phyloP scores from a whole-genome alignment of 2,329 filamentous ascomycete species.

The Ambrosiella xylebori region DNA sequence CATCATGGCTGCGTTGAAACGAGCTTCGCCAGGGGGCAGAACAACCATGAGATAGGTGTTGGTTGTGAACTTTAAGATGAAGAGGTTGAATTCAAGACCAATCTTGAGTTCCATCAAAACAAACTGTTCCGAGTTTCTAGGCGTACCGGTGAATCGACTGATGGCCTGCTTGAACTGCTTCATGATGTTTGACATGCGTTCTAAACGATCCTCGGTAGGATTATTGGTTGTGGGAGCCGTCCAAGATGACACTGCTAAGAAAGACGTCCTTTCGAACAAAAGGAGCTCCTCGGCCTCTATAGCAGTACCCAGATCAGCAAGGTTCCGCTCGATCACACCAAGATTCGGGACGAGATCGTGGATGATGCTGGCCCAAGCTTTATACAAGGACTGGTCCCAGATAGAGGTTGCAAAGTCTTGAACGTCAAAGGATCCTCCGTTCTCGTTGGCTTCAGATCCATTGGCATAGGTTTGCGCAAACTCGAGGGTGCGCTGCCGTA shows the following conservation, averaged over 20 bases:
- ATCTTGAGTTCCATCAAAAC: constrained; percentile 68
- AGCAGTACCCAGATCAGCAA: constrained; percentile 64
- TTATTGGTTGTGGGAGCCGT: constrained; percentile 58
- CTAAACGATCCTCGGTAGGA: constrained; percentile 81
- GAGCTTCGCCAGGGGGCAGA: constrained; percentile 75
- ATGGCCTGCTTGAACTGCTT: constrained; percentile 91
- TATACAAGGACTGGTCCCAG: constrained; percentile 96
- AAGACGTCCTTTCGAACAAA: constrained; percentile 87
- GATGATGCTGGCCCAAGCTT: constrained; percentile 95
- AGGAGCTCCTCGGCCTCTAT: constrained; percentile 89
- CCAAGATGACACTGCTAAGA: constrained; percentile 88
- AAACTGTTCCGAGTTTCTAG: constrained; percentile 68
- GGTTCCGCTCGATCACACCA: constrained; percentile 68
- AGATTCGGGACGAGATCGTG: constrained; percentile 96
- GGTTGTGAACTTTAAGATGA: constrained; percentile 87
- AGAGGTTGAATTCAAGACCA: constrained; percentile 66
- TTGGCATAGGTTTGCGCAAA: constrained; percentile 18
- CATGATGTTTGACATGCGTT: constrained; percentile 89
- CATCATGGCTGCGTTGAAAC: constrained; percentile 77
- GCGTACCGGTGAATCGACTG: constrained; percentile 59
- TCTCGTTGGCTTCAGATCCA: constrained; percentile 17
- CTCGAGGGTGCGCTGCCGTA: constrained; percentile 54
- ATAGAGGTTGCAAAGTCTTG: constrained; percentile 91
- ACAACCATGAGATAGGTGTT: constrained; percentile 94
- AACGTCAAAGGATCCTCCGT: constrained; percentile 37